Evolutionary conservation across 2,329 filamentous ascomycete species (phyloP), one percentile per base, ranked within the genome.

Genomic region (Talaromyces sp.): DNA sequence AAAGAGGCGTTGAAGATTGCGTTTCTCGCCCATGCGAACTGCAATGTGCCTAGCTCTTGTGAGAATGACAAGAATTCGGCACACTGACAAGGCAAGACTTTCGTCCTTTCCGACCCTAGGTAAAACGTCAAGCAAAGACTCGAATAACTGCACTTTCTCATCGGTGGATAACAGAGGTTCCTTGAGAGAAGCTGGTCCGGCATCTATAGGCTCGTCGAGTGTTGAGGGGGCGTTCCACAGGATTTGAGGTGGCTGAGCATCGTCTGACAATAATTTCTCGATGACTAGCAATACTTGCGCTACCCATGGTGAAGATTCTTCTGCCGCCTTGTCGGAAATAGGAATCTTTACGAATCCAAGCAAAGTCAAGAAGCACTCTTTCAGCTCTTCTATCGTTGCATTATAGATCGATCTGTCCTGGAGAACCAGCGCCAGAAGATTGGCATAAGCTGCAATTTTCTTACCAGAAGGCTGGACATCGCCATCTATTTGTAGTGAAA

Each of bases 301-400:
- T 69, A 98, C 90, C 93, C 94, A 99, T 1, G 92, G 91, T 4
- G 93, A 91, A n/a, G 92, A 82, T 66, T 95, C 91, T 58, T 96
- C 91, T 0, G 85, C 81, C 3, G 90, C 83, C 64, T 89, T 86
- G 29, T 88, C 86, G 0, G 87, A 81, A 5, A 72, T 66, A 2
- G 78, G 74, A 6, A 93, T 81, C 71, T 90, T 89, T 70, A 99
- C 86, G 76, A 97, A 97, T 2, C 83, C 84, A 31, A 97, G 83
- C 68, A 97, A 87, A 43, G 88, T 88, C 10, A 84, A 82, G 47
- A 97, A 90, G 72, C 90, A 92, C 19, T 91, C 88, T 73, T 90
- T 90, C 27, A 99, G 79, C 43, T 89, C 88, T 31, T 89, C 86
- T 19, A 93, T 79, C 19, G 91, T 92, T 60, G 88, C 88, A 60